Percentiles rank a stretch among this genome's conserved stretches.
phyloP scores from a whole-genome alignment of 2,329 filamentous ascomycete genomes.

The Aspergillus tamarii region DNA sequence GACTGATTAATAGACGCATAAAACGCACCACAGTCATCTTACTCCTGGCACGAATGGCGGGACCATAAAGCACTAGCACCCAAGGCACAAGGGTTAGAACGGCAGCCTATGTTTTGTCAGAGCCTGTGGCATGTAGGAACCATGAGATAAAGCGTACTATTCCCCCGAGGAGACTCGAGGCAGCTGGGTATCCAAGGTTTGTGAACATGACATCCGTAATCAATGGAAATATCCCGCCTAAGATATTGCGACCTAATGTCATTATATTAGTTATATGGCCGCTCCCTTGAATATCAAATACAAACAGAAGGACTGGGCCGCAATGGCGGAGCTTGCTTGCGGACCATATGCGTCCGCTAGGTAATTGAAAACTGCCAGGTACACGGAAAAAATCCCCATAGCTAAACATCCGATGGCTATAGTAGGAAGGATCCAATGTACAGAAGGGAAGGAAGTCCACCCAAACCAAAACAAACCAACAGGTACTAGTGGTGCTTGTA shows the following conservation, averaged over 20 bases:
- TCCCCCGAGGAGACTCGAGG: constrained; percentile 75
- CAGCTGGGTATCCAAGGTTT: constrained; percentile 70
- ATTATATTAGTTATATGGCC: neutral
- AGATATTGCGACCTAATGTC: constrained; percentile 67
- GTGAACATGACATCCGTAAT: constrained; percentile 74
- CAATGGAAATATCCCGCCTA: constrained; percentile 80
- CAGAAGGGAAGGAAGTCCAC: constrained; percentile 64
- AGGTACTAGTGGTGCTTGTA: constrained; percentile 75
- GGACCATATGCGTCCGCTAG: constrained; percentile 84
- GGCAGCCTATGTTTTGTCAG: constrained; percentile 43
- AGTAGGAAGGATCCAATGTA: constrained; percentile 73
- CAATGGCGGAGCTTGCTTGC: constrained; percentile 82
- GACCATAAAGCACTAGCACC: constrained; percentile 56
- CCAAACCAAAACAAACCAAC: constrained; percentile 81
- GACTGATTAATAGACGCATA: too few species aligned
- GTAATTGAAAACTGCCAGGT: constrained; percentile 90
- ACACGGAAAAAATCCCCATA: constrained; percentile 84
- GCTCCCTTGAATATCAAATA: neutral
- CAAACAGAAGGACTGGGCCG: constrained; percentile 78
- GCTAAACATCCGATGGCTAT: constrained; percentile 74
- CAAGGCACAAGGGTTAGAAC: constrained; percentile 80
- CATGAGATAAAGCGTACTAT: constrained; percentile 53
- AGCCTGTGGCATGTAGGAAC: neutral
- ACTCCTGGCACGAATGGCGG: too few species aligned
- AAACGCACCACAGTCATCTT: too few species aligned